Conservation (phyloP, 768 basidiomycete genomes). For the Suillus subaureus region DNA sequence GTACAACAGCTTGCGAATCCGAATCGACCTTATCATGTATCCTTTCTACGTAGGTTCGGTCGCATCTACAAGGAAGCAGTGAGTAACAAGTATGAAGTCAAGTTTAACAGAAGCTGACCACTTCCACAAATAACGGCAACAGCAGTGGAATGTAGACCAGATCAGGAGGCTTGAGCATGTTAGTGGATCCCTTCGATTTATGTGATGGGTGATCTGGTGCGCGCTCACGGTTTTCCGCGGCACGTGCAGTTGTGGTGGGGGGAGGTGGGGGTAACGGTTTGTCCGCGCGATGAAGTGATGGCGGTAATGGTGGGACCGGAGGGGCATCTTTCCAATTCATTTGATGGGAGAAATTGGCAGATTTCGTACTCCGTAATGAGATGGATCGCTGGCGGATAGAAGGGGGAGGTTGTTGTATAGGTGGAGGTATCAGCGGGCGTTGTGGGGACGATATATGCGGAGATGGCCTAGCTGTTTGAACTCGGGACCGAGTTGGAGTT, state of each 20-base stretch:
- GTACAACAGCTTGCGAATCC: background rate
- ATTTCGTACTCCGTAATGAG: constrained; percentile 50
- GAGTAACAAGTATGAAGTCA: constrained; percentile 5
- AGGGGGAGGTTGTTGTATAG: constrained; percentile 8
- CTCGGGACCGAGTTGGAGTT: background rate
- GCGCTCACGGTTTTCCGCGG: constrained; percentile 20
- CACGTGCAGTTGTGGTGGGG: constrained; percentile 15
- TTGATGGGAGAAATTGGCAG: constrained; percentile 38
- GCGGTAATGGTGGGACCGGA: constrained; percentile 47
- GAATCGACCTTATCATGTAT: constrained; percentile 15
- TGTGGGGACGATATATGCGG: constrained; percentile 6
- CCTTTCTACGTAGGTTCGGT: constrained; percentile 27
- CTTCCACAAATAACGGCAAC: constrained; percentile 88
- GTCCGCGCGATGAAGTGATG: constrained; percentile 30
- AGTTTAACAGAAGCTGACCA: constrained; percentile 53
- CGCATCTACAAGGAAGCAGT: constrained; percentile 34
- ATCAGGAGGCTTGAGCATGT: constrained; percentile 69
- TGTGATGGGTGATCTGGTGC: constrained; percentile 16
- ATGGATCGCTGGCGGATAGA: constrained; percentile 35
- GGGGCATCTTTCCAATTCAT: constrained; percentile 33
- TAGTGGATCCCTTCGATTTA: constrained; percentile 47
- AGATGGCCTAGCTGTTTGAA: constrained; percentile 5
- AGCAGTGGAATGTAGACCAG: constrained; percentile 78
- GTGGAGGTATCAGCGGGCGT: constrained; percentile 5
- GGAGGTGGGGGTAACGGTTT: constrained; percentile 47